Base-by-base conservation (phyloP, 331 rosid species). In the Stylosanthes scabra region DNA sequence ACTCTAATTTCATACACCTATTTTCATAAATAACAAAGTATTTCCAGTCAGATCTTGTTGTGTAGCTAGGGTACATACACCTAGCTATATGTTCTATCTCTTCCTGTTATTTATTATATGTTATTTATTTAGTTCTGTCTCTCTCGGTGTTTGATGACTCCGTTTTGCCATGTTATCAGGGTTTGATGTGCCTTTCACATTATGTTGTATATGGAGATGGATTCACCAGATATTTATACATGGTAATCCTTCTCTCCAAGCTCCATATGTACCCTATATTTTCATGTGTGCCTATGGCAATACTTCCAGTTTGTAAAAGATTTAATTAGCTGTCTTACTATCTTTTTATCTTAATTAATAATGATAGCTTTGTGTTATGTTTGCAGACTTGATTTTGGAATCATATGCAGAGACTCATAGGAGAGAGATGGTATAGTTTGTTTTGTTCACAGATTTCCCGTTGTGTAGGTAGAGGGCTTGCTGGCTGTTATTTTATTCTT, bases 311-410 rank as follows among this genome's bases (percentile, higher is more conserved):
- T 52, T 14, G 28, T 15, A 25, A 52, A 52, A 55, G 46, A 34
- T 34, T 70, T 63, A 58, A 25, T 49, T 72, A 72, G 62, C 55
- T 31, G 31, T 5, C 57, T 27, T 50, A 39, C 58, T 56, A 28
- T 16, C 37, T 55, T 25, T 31, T 44, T 68, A 8, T 59, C 66
- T 71, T 66, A 46, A 68, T 72, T 81, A 7, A 70, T 81, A 7
- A 80, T 4, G 13, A 54, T 4, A 15, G 55, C 39, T 20, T 10
- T 74, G 71, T 34, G 13, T 67, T 37, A 12, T 62, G 65, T 76
- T 84, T 82, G 74, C 80, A 81, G 80, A 77, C 42, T 60, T 71
- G 60, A 34, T 12, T 13, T 58, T 71, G 59, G 76, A 40, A 66
- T 44, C 70, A 52, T 72, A 29, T 75, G 59, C 11, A 63, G 20